These are phyloP conservation scores for Cordyceps cateniannulata DNA, from an alignment of 2,329 filamentous ascomycete genomes.

Conservation along the genomic window DNA sequence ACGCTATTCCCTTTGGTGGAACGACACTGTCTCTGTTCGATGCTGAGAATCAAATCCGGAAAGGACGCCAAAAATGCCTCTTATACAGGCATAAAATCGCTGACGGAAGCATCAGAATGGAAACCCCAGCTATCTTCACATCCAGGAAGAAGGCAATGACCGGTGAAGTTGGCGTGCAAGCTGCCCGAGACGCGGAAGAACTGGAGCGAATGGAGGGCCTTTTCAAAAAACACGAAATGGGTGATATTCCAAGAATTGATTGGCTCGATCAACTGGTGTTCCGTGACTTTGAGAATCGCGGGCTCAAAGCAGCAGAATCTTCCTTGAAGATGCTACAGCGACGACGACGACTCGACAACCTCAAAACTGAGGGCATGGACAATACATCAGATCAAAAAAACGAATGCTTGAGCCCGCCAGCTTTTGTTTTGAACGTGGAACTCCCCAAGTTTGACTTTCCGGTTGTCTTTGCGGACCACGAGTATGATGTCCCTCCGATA, in stretches of 20 bases:
- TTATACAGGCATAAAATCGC: constrained; percentile 76
- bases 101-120: constrained; percentile 75
- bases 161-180: constrained; percentile 40
- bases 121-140: constrained; percentile 63
- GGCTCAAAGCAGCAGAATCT: constrained; percentile 56
- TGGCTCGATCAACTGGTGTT: constrained; percentile 97
- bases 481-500: constrained; percentile 80
- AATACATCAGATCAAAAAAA: constrained; percentile 22
- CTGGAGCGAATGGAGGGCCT: constrained; percentile 82
- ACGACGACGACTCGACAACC: constrained; percentile 30
- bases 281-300: constrained; percentile 75
- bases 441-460: constrained; percentile 93
- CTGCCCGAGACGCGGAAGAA: constrained; percentile 73
- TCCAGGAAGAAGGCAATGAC: constrained; percentile 46
- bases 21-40: constrained; percentile 93
- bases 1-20: constrained; percentile 87
- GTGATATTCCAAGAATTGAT: constrained; percentile 84
- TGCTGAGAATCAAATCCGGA: constrained; percentile 81
- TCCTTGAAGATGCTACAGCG: constrained; percentile 53
- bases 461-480: constrained; percentile 88
- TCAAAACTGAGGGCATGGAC: constrained; percentile 23
- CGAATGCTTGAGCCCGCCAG: constrained; percentile 42
- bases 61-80: constrained; percentile 85
- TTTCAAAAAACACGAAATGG: constrained; percentile 98
- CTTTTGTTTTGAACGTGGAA: constrained; percentile 83